phyloP scores from a whole-genome alignment of 495 filamentous ascomycete genomes.

The Neurospora hispaniola region DNA sequence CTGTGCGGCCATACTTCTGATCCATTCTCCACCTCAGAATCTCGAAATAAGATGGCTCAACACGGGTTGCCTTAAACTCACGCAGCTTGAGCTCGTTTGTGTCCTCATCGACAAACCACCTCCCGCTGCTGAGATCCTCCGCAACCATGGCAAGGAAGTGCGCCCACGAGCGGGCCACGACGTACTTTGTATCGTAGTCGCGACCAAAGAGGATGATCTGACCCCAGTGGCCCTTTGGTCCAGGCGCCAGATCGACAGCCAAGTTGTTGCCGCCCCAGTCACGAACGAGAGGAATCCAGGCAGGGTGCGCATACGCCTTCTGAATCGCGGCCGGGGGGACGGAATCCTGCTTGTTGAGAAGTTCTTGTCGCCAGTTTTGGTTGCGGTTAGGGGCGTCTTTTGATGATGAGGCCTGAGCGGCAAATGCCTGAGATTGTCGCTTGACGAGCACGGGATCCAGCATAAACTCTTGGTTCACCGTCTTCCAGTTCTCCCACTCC shows the following conservation, averaged over 20 bases:
- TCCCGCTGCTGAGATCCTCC: slow-evolving; percentile 78
- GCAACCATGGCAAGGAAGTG: slow-evolving; percentile 77
- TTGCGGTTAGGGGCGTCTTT: slow-evolving; percentile 35
- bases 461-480: slow-evolving; percentile 82
- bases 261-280: slow-evolving; percentile 99
- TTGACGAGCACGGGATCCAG: slow-evolving; percentile 38
- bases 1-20: slow-evolving; percentile 74
- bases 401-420: slow-evolving; percentile 43
- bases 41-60: slow-evolving; percentile 91
- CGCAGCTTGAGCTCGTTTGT: slow-evolving; percentile 80
- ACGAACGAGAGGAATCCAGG: slow-evolving; percentile 90
- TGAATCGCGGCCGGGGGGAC: slow-evolving; percentile 80
- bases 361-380: slow-evolving; percentile 71
- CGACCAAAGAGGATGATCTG: slow-evolving; percentile 94
- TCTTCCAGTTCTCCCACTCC: slow-evolving; percentile 94
- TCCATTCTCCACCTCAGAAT: slow-evolving; percentile 91
- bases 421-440: slow-evolving; percentile 9
- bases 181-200: slow-evolving; percentile 97
- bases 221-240: slow-evolving; percentile 83
- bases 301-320: slow-evolving; percentile 87
- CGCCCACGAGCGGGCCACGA: slow-evolving; percentile 87
- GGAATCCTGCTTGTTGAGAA: slow-evolving; percentile 75
- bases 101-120: slow-evolving; percentile 86
- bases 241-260: slow-evolving; percentile 87
- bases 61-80: slow-evolving; percentile 76